phyloP scores from a whole-genome alignment of 169 alveolate genomes.

The Eimeria sp. region DNA sequence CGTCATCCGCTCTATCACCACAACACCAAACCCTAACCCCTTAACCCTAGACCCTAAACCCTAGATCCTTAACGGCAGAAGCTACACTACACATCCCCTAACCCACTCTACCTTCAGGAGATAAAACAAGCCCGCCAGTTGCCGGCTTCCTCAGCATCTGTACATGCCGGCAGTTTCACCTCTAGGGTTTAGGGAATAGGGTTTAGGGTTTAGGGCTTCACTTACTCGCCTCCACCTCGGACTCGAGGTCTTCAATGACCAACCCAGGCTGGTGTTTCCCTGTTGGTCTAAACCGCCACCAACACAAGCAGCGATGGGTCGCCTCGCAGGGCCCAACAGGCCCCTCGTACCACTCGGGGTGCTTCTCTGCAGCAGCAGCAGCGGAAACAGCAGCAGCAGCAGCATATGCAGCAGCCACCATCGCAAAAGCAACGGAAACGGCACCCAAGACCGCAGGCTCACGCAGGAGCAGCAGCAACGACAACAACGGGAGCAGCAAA shows the following conservation, averaged over 20 bases:
- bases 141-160: background rate
- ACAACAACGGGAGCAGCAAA: background rate
- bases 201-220: conserved; percentile 54
- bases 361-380: conserved; percentile 69
- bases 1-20: conserved; percentile 66
- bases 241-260: conserved; percentile 59
- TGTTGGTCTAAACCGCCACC: conserved; percentile 79
- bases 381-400: conserved; percentile 39
- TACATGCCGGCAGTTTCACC: background rate
- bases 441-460: background rate
- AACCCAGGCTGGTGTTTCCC: conserved; percentile 81
- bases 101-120: background rate
- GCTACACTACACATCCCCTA: background rate
- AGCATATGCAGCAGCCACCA: background rate
- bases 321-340: conserved; percentile 47
- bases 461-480: background rate
- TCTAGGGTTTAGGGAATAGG: background rate
- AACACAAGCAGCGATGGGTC: conserved; percentile 66
- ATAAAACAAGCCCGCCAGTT: background rate
- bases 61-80: background rate
- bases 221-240: conserved; percentile 68
- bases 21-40: conserved; percentile 1
- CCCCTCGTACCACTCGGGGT: conserved; percentile 81
- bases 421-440: background rate
- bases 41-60: background rate